Percentiles rank a stretch among this genome's conserved stretches.
Conservation (phyloP, 306 rosid genomes). For the Cicer bijugum region DNA sequence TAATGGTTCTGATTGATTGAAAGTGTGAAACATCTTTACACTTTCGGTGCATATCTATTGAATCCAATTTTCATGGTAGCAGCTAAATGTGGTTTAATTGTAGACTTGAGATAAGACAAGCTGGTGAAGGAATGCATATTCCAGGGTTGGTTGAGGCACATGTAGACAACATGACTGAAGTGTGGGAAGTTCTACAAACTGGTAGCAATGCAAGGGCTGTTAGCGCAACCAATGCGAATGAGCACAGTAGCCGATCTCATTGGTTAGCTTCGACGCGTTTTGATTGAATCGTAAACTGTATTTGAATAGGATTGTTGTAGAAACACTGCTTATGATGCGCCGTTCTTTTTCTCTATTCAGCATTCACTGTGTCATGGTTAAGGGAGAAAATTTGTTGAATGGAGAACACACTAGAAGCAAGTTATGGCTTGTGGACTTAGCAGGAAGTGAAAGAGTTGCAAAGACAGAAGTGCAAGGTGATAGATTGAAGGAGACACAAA, state of each 20-base stretch:
- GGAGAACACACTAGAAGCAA: constrained; percentile 95
- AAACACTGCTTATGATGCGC: constrained; percentile 39
- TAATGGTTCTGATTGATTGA: background rate
- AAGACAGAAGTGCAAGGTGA: constrained; percentile 98
- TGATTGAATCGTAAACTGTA: background rate
- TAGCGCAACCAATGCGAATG: constrained; percentile 89
- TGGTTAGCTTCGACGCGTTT: constrained; percentile 57
- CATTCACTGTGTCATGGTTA: constrained; percentile 97
- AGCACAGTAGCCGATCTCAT: constrained; percentile 95
- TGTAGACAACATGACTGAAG: constrained; percentile 81
- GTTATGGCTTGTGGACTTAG: constrained; percentile 94
- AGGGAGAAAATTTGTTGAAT: constrained; percentile 85
- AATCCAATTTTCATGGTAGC: constrained; percentile 2
- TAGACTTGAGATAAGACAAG: constrained; percentile 90
- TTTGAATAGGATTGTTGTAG: constrained; percentile 6
- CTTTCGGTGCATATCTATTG: background rate
- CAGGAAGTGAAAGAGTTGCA: constrained; percentile 95
- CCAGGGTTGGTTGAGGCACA: constrained; percentile 93
- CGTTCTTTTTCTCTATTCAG: constrained; percentile 52
- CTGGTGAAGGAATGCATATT: constrained; percentile 87
- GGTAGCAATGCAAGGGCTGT: constrained; percentile 96
- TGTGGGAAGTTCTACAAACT: constrained; percentile 96
- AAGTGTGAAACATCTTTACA: background rate
- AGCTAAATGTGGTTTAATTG: constrained; percentile 36
- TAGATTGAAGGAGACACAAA: constrained; percentile 92